These are phyloP conservation scores for Emergomyces pasteurianus DNA, from an alignment of 2,329 filamentous ascomycete genomes.

Conservation along the genomic window DNA sequence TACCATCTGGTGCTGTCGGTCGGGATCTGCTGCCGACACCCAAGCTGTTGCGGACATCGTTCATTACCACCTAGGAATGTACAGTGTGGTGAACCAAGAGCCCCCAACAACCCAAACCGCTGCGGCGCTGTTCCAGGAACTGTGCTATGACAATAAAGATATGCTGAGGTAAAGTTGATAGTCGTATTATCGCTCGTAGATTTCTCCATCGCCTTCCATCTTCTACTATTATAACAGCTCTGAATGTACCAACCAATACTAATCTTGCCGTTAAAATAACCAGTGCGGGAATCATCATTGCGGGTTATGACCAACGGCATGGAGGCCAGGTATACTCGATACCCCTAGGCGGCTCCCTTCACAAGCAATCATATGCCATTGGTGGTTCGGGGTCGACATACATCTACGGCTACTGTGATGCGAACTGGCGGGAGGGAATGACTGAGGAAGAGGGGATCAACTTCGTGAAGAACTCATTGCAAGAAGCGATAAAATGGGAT, in stretches of 20 bases:
- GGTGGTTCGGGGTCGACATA: conserved; percentile 96
- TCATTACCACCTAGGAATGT: conserved; percentile 88
- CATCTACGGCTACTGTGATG: conserved; percentile 98
- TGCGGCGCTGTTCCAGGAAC: conserved; percentile 90
- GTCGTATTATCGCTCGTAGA: neutral
- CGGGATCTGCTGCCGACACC: conserved; percentile 92
- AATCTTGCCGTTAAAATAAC: neutral
- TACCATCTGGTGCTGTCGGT: conserved; percentile 99
- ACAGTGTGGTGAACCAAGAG: conserved; percentile 80
- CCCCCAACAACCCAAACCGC: conserved; percentile 88
- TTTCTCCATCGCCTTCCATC: neutral
- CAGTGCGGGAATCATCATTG: conserved; percentile 94
- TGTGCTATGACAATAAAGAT: conserved; percentile 98
- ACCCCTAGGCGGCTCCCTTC: conserved; percentile 86
- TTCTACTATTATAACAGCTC: neutral
- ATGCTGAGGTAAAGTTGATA: conserved; percentile 56
- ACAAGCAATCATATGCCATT: conserved; percentile 94
- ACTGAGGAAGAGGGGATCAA: conserved; percentile 77
- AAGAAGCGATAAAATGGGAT: conserved; percentile 98
- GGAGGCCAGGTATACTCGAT: conserved; percentile 97
- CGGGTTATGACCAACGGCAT: conserved; percentile 91
- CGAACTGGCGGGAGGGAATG: conserved; percentile 93
- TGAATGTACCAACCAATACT: conserved; percentile 3
- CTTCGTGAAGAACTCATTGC: conserved; percentile 84
- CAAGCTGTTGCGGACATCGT: conserved; percentile 98